A percentile compares a stretch with the other conserved stretches of the same genome.
Evolutionary conservation across 1,284 basidiomycete species (phyloP).

Genomic region (Moniliophthora roreri): DNA sequence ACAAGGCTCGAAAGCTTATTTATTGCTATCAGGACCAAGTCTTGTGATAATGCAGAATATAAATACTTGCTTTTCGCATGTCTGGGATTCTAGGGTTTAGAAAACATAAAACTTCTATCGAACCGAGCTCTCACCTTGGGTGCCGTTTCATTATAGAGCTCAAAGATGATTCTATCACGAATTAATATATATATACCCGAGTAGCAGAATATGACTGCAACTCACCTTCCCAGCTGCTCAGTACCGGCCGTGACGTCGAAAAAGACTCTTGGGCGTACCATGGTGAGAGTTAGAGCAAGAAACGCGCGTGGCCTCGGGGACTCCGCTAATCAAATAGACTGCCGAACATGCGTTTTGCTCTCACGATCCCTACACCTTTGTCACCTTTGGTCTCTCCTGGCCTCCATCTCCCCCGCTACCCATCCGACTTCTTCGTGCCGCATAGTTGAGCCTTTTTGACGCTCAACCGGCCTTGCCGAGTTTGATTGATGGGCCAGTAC

Average conservation of each 20-base stretch:
- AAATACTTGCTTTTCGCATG: constrained; percentile 68
- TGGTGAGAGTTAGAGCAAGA: constrained; percentile 12
- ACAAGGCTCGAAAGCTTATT: constrained; percentile 80
- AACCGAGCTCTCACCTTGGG: constrained; percentile 46
- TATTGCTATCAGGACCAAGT: constrained; percentile 8
- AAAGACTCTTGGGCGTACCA: constrained; percentile 62
- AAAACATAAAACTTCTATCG: not conserved
- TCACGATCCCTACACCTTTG: not conserved
- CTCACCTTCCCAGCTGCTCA: constrained; percentile 59
- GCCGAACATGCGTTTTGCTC: not conserved
- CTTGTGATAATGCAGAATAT: not conserved
- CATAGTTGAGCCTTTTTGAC: not conserved
- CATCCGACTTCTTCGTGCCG: not conserved
- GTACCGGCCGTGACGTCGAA: constrained; percentile 62
- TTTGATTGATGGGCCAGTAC: constrained; percentile 56
- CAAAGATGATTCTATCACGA: constrained; percentile 66
- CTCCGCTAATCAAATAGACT: constrained; percentile 6
- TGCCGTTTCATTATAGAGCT: constrained; percentile 73
- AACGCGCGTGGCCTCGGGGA: not conserved
- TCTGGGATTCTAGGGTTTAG: constrained; percentile 59
- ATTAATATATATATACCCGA: constrained; percentile 4
- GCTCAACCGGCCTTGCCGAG: constrained; percentile 9
- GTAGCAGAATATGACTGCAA: constrained; percentile 11
- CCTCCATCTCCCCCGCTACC: not conserved
- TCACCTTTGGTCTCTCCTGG: not conserved